Conservation (phyloP, 2,329 filamentous ascomycete genomes). For the Aspergillus puulaauensis region DNA sequence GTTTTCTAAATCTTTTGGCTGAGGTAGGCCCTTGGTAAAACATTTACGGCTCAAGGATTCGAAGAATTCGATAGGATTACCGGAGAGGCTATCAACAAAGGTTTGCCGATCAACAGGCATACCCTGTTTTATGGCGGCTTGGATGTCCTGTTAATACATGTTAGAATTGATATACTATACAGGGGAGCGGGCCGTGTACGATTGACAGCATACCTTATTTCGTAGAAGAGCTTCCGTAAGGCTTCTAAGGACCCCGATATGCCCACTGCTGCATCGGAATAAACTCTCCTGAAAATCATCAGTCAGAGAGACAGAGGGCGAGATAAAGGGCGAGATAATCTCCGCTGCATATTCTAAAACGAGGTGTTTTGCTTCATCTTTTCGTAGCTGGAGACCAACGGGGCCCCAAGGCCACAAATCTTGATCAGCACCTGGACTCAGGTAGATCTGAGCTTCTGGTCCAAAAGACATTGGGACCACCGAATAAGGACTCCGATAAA, state of each 20-base stretch:
- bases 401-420: background rate
- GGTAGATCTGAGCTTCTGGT: slow-evolving; percentile 7
- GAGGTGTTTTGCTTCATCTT: slow-evolving; percentile 5
- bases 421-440: background rate
- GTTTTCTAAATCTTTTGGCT: background rate
- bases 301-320: background rate
- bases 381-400: slow-evolving; percentile 12
- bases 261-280: slow-evolving; percentile 7
- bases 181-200: background rate
- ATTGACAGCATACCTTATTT: background rate
- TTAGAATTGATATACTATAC: background rate
- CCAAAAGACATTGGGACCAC: slow-evolving; percentile 5
- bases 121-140: background rate
- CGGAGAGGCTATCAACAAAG: background rate
- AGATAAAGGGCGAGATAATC: too few relatives aligned
- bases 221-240: background rate
- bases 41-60: background rate
- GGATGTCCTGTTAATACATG: background rate
- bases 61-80: background rate
- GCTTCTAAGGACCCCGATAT: slow-evolving; percentile 6
- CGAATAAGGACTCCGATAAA: background rate
- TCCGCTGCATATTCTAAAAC: background rate
- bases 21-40: background rate
- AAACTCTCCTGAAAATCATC: slow-evolving; percentile 10
- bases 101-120: background rate